Evolutionary conservation across 345 rosid species (phyloP).

Genomic region (Noccaea bulbosa): DNA sequence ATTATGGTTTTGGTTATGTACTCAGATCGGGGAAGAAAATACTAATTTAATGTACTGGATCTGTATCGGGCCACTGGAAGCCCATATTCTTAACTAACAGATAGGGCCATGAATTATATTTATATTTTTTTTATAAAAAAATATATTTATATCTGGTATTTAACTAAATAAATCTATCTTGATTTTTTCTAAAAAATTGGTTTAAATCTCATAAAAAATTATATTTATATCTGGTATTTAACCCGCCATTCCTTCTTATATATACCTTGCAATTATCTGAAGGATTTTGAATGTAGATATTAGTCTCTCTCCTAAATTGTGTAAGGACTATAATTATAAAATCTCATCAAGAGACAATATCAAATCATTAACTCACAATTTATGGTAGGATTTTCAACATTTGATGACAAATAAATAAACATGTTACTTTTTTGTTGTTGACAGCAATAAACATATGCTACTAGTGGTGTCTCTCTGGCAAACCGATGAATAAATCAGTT

Average conservation of each 20-base stretch:
- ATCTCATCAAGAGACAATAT: not conserved
- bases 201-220: too few relatives aligned
- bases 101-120: not conserved
- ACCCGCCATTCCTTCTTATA: not conserved
- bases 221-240: too few relatives aligned
- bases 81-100: slow-evolving; percentile 6
- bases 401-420: not conserved
- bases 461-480: slow-evolving; percentile 24
- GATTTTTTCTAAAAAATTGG: too few relatives aligned
- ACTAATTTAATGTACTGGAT: slow-evolving; percentile 2
- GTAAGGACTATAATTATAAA: slow-evolving; percentile 1
- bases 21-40: not conserved
- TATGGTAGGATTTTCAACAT: not conserved
- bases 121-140: too few relatives aligned
- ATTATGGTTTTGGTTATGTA: slow-evolving; percentile 13
- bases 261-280: not conserved
- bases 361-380: slow-evolving; percentile 2
- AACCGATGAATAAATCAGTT: slow-evolving; percentile 43
- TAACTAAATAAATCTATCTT: too few relatives aligned
- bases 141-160: too few relatives aligned
- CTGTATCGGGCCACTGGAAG: slow-evolving; percentile 7
- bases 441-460: not conserved
- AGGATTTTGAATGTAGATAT: not conserved
- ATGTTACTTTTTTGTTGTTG: not conserved
- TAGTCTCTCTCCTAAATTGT: slow-evolving; percentile 7